Conservation (phyloP, 2,329 filamentous ascomycete genomes). For the Atkinsonella hypoxylon region DNA sequence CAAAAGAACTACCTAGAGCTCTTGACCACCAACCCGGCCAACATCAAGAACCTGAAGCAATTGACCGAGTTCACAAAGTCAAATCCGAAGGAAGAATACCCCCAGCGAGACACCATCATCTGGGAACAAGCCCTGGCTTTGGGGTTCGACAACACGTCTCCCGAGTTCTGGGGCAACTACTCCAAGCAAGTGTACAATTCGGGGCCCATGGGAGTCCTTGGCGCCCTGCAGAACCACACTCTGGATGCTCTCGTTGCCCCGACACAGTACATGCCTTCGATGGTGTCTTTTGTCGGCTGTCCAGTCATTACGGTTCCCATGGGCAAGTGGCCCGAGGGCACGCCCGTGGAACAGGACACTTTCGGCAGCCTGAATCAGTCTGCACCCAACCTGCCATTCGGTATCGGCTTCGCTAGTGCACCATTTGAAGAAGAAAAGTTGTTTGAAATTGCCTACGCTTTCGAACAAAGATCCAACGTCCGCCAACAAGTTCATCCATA, state of each 20-base stretch:
- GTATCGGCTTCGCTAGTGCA: conserved; percentile 47
- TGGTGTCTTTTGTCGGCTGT: conserved; percentile 44
- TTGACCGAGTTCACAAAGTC: conserved; percentile 42
- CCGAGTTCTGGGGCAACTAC: conserved; percentile 46
- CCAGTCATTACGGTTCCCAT: conserved; percentile 51
- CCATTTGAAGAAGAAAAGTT: conserved; percentile 48
- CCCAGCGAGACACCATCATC: conserved; percentile 39
- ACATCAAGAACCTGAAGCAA: conserved; percentile 37
- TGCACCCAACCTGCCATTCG: conserved; percentile 48
- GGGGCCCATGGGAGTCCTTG: conserved; percentile 44
- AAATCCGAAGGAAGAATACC: conserved; percentile 42
- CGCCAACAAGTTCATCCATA: conserved; percentile 17
- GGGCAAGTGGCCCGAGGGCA: conserved; percentile 42
- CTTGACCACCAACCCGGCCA: conserved; percentile 45
- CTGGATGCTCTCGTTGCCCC: conserved; percentile 51
- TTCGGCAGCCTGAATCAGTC: conserved; percentile 34
- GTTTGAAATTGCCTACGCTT: conserved; percentile 55
- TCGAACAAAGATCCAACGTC: conserved; percentile 44
- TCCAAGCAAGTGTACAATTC: conserved; percentile 38
- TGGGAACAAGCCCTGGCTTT: conserved; percentile 45
- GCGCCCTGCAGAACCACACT: conserved; percentile 39
- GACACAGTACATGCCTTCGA: conserved; percentile 31
- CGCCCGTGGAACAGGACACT: conserved; percentile 30
- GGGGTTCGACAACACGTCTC: conserved; percentile 40
- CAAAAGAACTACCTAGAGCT: conserved; percentile 38